Conservation (phyloP, 2,329 filamentous ascomycete species). For the Fusarium multiceps region DNA sequence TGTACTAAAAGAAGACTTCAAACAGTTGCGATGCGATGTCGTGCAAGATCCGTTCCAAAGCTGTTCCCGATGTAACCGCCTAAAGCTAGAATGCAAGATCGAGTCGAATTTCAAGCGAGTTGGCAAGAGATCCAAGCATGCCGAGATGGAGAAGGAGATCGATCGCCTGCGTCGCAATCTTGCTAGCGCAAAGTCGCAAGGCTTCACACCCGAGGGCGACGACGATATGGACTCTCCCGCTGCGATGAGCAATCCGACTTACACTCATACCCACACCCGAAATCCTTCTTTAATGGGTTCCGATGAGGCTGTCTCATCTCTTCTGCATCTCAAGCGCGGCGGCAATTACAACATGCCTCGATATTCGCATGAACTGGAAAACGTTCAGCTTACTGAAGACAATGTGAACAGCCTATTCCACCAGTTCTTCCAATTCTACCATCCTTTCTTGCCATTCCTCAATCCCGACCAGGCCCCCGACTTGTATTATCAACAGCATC, state of each 20-base stretch:
- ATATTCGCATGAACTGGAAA: conserved; percentile 71
- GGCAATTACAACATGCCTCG: conserved; percentile 70
- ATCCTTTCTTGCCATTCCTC: conserved; percentile 82
- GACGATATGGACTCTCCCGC: conserved; percentile 70
- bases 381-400: conserved; percentile 72
- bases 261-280: conserved; percentile 70
- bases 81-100: conserved; percentile 86
- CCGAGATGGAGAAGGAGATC: conserved; percentile 88
- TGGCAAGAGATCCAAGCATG: conserved; percentile 84
- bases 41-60: conserved; percentile 82
- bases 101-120: conserved; percentile 89
- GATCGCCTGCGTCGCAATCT: conserved; percentile 73
- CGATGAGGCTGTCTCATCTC: conserved; percentile 74
- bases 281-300: conserved; percentile 74
- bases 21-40: conserved; percentile 83
- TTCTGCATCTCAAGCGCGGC: conserved; percentile 73
- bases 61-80: conserved; percentile 81
- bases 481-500: conserved; percentile 79
- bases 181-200: conserved; percentile 68
- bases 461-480: conserved; percentile 75
- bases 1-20: conserved; percentile 18
- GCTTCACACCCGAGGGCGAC: conserved; percentile 66
- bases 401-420: conserved; percentile 73
- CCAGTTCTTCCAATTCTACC: conserved; percentile 80
- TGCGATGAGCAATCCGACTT: conserved; percentile 62